Base-by-base conservation (phyloP, 2,329 filamentous ascomycete genomes). In the Cladophialophora carrionii region DNA sequence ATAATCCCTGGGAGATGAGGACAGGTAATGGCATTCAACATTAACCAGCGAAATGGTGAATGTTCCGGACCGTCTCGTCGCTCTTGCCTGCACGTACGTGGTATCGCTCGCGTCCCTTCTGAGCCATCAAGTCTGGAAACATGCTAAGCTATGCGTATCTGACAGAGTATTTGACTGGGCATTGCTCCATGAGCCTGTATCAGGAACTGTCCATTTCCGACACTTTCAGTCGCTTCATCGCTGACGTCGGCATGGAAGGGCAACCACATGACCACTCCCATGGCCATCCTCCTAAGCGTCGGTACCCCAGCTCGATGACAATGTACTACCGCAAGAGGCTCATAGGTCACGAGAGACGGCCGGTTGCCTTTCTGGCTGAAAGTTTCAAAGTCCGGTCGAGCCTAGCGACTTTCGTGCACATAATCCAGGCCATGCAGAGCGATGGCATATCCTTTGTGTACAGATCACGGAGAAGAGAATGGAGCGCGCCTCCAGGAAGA, bases 311-410 rank as follows among this genome's bases (percentile, higher is more conserved):
- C 74, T 95, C 90, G 2, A 88, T 89, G 31, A 94, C 92, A 6
- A 80, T 97, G 32, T 93, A 97, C 76, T 96, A 96, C 75, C 94
- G 97, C 82, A 97, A 97, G 81, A 97, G 97, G 78, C 94, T 92
- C 1, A 89, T 89, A 58, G 93, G 92, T 0, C 91, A 96, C 74
- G 91, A 96, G 77, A 85, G 92, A 24, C 85, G 92, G 43, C 87
- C 97, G 62, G 92, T 92, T 1, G 86, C 92, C 0, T 97, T 97
- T 73, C 82, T 96, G 1, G 90, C 91, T 1, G 93, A 96, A 76
- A 97, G 96, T 78, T 86, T 97, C 73, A 87, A 90, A 2, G 82
- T 79, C 4, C 46, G 48, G 12, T 80, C 81, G 17, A 85, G 84
- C 48, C 87, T 87, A 73, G 82, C 82, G 72, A 79, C 88, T 68